Conservation (phyloP, 2,329 filamentous ascomycete species). For the Phialocephala subalpina region DNA sequence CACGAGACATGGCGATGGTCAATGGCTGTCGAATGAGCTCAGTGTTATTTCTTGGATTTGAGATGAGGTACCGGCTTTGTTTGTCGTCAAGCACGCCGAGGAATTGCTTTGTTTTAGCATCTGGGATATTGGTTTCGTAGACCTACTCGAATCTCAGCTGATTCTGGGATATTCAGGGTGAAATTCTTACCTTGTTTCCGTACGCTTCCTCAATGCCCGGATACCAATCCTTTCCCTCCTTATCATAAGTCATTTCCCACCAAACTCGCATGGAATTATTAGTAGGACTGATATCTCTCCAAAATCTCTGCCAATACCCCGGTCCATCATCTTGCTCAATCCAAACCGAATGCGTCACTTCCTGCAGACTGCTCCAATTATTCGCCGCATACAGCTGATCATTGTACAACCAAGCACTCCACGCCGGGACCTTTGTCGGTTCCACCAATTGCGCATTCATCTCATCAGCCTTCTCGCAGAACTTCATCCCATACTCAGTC, state of each 20-base stretch:
- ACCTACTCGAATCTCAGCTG: not conserved
- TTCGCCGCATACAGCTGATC: constrained; percentile 11
- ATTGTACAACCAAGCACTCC: constrained; percentile 17
- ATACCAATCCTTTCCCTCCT: constrained; percentile 11
- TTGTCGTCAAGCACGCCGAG: not conserved
- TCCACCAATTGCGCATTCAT: constrained; percentile 4
- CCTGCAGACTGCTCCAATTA: constrained; percentile 11
- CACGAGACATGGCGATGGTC: constrained; percentile 11
- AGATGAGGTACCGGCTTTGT: constrained; percentile 8
- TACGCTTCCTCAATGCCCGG: constrained; percentile 11
- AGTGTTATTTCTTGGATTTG: constrained; percentile 15
- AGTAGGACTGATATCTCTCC: constrained; percentile 15
- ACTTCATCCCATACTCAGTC: constrained; percentile 8
- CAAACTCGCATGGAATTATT: constrained; percentile 17
- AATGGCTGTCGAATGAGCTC: constrained; percentile 14
- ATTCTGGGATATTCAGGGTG: not conserved
- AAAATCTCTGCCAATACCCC: constrained; percentile 15
- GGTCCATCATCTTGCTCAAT: not conserved
- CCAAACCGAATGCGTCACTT: constrained; percentile 11
- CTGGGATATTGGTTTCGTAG: constrained; percentile 13
- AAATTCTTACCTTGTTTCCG: not conserved
- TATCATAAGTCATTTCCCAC: constrained; percentile 5
- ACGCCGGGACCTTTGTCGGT: constrained; percentile 8
- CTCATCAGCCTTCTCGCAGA: constrained; percentile 9
- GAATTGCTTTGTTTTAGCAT: constrained; percentile 17